These are phyloP conservation scores for Ceratocystis destructans DNA, from an alignment of 2,329 filamentous ascomycete species.

Conservation along the genomic window DNA sequence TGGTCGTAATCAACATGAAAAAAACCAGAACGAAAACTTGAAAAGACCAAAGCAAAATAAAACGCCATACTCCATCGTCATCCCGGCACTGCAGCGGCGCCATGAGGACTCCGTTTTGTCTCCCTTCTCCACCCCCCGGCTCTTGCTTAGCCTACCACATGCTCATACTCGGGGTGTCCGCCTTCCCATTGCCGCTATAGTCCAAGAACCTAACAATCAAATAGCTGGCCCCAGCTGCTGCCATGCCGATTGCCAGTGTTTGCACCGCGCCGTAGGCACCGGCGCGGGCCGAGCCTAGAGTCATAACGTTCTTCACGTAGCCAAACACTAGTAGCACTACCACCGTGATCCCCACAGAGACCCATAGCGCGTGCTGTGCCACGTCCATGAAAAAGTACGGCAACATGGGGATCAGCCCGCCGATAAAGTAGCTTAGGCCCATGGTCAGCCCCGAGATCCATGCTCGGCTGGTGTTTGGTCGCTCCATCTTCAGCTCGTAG, in stretches of 20 bases:
- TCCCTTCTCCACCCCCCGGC: neutral
- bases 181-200: constrained; percentile 14
- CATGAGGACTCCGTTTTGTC: neutral
- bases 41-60: neutral
- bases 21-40: neutral
- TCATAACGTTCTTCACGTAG: constrained; percentile 47
- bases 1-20: neutral
- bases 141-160: neutral
- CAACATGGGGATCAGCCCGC: constrained; percentile 55
- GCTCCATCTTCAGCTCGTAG: constrained; percentile 39
- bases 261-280: constrained; percentile 47
- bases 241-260: constrained; percentile 49
- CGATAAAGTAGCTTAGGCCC: constrained; percentile 54
- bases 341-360: constrained; percentile 47
- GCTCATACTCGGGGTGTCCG: neutral
- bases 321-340: constrained; percentile 49
- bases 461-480: constrained; percentile 32
- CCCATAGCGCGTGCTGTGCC: constrained; percentile 38
- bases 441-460: constrained; percentile 50
- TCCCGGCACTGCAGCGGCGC: neutral
- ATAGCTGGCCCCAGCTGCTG: constrained; percentile 54
- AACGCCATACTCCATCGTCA: neutral
- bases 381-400: constrained; percentile 49
- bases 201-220: constrained; percentile 46
- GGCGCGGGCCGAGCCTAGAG: constrained; percentile 29